Evolutionary conservation across 225 moss, liverwort and hornwort genomes (phyloP).

Genomic region (Marchantia polymorpha): DNA sequence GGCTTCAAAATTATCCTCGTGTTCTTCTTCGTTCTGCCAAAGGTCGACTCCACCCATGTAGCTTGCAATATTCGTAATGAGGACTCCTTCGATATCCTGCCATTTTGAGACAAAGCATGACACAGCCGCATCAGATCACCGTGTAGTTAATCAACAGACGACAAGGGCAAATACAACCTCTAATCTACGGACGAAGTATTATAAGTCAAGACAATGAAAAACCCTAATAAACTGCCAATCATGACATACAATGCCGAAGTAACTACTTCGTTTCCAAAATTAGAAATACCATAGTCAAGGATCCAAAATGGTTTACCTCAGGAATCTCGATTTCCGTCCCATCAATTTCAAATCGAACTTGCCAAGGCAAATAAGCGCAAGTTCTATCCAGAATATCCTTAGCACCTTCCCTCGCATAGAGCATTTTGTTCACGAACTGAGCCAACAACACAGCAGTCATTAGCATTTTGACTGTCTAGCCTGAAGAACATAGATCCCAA

Average conservation of each 20-base stretch:
- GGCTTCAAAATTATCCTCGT: constrained; percentile 54
- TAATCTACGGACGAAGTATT: neutral
- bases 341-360: constrained; percentile 49
- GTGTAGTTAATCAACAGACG: neutral
- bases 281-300: neutral
- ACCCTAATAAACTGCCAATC: too few relatives aligned
- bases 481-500: too few relatives aligned
- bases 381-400: constrained; percentile 55
- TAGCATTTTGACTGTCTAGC: too few relatives aligned
- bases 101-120: too few relatives aligned
- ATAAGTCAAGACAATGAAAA: too few relatives aligned
- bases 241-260: too few relatives aligned
- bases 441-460: neutral
- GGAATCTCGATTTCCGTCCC: constrained; percentile 48
- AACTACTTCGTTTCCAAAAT: too few relatives aligned
- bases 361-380: constrained; percentile 52
- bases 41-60: constrained; percentile 63
- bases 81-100: constrained; percentile 55
- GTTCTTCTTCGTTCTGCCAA: constrained; percentile 62
- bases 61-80: constrained; percentile 53
- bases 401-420: constrained; percentile 59
- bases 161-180: neutral
- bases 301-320: constrained; percentile 29
- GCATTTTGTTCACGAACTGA: constrained; percentile 62
- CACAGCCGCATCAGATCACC: neutral